Evolutionary conservation across 2,329 filamentous ascomycete genomes (phyloP).

Genomic region (Epichloe hybrida): DNA sequence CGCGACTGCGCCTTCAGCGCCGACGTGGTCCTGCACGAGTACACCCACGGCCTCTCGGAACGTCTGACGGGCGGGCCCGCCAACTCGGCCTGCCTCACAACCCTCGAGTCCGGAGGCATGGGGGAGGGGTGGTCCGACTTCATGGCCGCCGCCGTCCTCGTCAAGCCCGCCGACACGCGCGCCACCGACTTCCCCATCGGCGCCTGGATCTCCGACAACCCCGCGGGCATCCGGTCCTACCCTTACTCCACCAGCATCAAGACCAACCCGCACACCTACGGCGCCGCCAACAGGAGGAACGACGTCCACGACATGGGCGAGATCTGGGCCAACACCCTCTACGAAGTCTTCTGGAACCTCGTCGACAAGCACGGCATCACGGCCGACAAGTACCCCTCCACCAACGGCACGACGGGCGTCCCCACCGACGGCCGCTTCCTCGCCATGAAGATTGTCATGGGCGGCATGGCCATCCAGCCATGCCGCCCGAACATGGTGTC

Average conservation of each 20-base stretch:
- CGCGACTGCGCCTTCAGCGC: constrained; percentile 46
- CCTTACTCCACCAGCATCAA: constrained; percentile 36
- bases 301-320: constrained; percentile 36
- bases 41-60: constrained; percentile 40
- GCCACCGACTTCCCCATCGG: constrained; percentile 34
- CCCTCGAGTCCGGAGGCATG: constrained; percentile 40
- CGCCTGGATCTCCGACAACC: constrained; percentile 32
- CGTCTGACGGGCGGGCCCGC: constrained; percentile 18
- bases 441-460: constrained; percentile 15
- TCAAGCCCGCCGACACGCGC: constrained; percentile 32
- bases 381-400: constrained; percentile 23
- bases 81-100: constrained; percentile 34
- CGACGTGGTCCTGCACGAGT: constrained; percentile 47
- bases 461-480: no score
- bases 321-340: constrained; percentile 38
- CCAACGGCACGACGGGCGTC: no score
- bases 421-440: no score
- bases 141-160: constrained; percentile 35
- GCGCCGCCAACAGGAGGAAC: constrained; percentile 21
- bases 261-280: constrained; percentile 39
- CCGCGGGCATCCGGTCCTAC: constrained; percentile 34
- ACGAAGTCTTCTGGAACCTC: constrained; percentile 44
- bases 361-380: constrained; percentile 43
- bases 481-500: no score
- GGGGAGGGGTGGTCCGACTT: constrained; percentile 45